Evolutionary conservation across 1,284 basidiomycete species (phyloP).

Genomic region (Puccinia triticina): DNA sequence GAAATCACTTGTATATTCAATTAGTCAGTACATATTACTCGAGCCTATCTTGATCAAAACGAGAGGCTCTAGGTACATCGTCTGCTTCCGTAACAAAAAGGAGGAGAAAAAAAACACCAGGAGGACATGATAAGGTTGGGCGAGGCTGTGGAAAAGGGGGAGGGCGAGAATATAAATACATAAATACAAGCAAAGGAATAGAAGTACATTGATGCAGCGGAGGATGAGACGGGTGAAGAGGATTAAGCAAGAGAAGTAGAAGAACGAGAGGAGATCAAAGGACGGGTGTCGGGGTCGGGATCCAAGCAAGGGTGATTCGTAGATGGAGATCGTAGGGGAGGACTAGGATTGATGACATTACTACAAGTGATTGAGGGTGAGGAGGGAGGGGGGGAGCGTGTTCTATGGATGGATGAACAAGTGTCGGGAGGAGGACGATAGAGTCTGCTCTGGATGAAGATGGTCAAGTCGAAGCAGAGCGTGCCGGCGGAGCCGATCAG

Average conservation of each 20-base stretch:
- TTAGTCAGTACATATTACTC: too few relatives aligned
- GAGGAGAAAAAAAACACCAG: too few relatives aligned
- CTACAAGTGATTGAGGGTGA: conserved; percentile 2
- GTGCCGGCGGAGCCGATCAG: conserved; percentile 40
- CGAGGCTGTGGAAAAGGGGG: too few relatives aligned
- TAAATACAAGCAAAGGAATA: too few relatives aligned
- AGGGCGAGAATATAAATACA: too few relatives aligned
- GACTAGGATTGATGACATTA: neutral
- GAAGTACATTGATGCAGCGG: too few relatives aligned
- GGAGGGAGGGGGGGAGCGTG: neutral
- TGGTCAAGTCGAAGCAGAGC: conserved; percentile 38
- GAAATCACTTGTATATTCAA: too few relatives aligned
- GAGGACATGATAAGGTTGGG: too few relatives aligned
- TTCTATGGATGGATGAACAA: too few relatives aligned
- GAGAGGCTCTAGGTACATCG: too few relatives aligned
- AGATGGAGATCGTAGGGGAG: neutral
- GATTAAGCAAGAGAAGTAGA: neutral
- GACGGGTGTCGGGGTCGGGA: neutral
- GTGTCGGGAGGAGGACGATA: conserved; percentile 2
- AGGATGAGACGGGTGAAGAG: neutral
- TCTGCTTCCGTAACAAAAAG: too few relatives aligned
- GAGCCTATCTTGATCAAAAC: too few relatives aligned
- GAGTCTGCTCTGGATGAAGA: conserved; percentile 37
- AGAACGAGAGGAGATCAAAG: neutral
- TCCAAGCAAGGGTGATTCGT: neutral